phyloP scores from a whole-genome alignment of 2,329 filamentous ascomycete species.

The Diplodia intermedia region DNA sequence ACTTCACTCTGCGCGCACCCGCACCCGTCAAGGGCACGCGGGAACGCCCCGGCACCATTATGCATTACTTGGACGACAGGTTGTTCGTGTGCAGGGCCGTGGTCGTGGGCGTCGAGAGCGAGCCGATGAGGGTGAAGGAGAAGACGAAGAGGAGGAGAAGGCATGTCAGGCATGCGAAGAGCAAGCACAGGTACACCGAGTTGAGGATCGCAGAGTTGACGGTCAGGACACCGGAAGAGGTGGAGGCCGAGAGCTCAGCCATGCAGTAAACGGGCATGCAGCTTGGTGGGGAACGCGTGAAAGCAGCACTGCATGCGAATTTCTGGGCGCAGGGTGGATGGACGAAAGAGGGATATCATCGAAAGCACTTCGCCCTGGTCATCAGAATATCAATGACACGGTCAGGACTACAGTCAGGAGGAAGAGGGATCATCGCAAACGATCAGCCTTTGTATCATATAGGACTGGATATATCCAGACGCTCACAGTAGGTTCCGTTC shows the following conservation, averaged over 20 bases:
- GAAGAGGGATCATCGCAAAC: background rate
- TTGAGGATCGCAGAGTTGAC: constrained; percentile 82
- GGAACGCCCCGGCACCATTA: constrained; percentile 45
- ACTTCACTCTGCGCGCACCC: constrained; percentile 79
- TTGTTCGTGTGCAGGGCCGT: constrained; percentile 85
- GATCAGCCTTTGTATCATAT: constrained; percentile 5
- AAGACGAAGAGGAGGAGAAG: constrained; percentile 71
- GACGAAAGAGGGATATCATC: background rate
- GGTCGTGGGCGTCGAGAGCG: constrained; percentile 81
- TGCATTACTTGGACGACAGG: constrained; percentile 75
- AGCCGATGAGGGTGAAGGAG: constrained; percentile 64
- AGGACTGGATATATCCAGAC: background rate
- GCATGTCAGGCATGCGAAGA: constrained; percentile 75
- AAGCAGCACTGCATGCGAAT: background rate
- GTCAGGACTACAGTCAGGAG: background rate
- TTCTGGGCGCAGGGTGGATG: background rate
- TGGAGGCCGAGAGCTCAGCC: constrained; percentile 37
- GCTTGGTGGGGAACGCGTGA: too few species aligned
- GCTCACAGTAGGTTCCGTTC: constrained; percentile 1
- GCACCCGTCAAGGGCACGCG: constrained; percentile 42
- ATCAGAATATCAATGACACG: background rate
- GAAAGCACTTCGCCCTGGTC: background rate
- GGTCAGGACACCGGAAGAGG: constrained; percentile 65
- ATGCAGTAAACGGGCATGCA: background rate
- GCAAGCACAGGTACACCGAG: constrained; percentile 90